These are phyloP conservation scores for Paradendryphiella salina DNA, from an alignment of 2,329 filamentous ascomycete species.

Conservation along the genomic window DNA sequence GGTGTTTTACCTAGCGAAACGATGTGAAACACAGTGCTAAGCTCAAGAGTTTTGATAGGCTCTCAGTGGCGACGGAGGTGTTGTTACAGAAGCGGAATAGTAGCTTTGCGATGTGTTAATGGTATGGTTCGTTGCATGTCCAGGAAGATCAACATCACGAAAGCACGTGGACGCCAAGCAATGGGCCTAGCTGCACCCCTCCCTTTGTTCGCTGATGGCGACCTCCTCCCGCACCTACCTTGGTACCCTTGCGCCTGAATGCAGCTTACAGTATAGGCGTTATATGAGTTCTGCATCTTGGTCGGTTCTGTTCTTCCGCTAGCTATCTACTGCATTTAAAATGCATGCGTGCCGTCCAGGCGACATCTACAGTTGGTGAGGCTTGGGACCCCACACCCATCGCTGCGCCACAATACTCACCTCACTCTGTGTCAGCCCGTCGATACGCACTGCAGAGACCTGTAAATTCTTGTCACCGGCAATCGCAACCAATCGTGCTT, in stretches of 20 bases:
- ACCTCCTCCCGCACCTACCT: slow-evolving; percentile 4
- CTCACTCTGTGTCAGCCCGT: slow-evolving; percentile 1
- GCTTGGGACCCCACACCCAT: slow-evolving; percentile 5
- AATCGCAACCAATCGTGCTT: neutral
- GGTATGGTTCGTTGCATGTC: slow-evolving; percentile 1
- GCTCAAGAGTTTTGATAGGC: neutral
- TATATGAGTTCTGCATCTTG: slow-evolving; percentile 1
- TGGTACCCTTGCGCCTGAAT: neutral
- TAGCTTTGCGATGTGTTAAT: neutral
- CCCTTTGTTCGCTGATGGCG: slow-evolving; percentile 2
- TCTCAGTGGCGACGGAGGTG: neutral
- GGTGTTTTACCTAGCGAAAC: no score
- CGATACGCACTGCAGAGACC: slow-evolving; percentile 2
- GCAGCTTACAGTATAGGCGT: slow-evolving; percentile 9
- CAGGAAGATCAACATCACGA: neutral
- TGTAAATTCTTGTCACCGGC: neutral
- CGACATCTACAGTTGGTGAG: slow-evolving; percentile 6
- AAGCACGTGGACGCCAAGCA: slow-evolving; percentile 11
- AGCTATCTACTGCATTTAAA: slow-evolving; percentile 1
- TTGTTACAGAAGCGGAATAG: neutral
- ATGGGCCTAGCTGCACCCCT: neutral
- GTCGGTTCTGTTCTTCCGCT: neutral
- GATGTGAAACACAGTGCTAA: no score
- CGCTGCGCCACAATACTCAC: slow-evolving; percentile 5
- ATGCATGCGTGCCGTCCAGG: slow-evolving; percentile 17